These are phyloP conservation scores for Myrica gale DNA, from an alignment of 306 rosid species.

Conservation along the genomic window DNA sequence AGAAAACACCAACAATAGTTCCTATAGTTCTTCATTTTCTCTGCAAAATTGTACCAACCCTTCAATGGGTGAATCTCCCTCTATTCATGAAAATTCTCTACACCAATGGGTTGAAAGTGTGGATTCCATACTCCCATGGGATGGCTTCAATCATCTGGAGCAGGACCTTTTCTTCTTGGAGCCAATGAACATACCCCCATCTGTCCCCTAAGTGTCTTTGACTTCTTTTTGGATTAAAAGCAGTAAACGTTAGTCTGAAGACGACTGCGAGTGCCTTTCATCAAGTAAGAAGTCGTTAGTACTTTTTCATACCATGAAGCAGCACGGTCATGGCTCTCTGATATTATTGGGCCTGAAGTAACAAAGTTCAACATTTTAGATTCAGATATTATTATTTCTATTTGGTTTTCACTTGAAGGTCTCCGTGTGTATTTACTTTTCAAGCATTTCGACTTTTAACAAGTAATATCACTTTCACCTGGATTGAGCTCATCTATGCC, in stretches of 20 bases:
- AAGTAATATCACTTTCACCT: conserved; percentile 6
- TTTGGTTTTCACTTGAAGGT: neutral
- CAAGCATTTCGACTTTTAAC: too few species aligned
- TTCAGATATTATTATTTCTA: too few species aligned
- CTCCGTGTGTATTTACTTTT: conserved; percentile 4
- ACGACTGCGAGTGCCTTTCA: conserved; percentile 9
- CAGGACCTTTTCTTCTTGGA: conserved; percentile 46
- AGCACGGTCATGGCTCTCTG: neutral
- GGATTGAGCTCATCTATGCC: conserved; percentile 19
- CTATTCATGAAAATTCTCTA: conserved; percentile 34
- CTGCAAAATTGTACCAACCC: conserved; percentile 49
- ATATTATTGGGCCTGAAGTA: conserved; percentile 14
- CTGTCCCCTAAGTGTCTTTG: neutral
- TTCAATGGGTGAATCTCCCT: conserved; percentile 50
- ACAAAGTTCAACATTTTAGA: neutral
- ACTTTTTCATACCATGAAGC: neutral
- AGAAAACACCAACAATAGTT: conserved; percentile 41
- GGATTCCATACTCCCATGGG: conserved; percentile 61
- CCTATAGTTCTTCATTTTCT: conserved; percentile 56
- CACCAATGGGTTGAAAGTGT: conserved; percentile 52
- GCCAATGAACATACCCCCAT: conserved; percentile 22
- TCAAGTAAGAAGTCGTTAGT: neutral
- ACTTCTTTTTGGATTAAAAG: neutral
- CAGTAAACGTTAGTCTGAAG: conserved; percentile 18
- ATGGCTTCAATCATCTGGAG: conserved; percentile 48